Base-by-base conservation (phyloP, 2,329 filamentous ascomycete genomes). In the Aspergillus floridensis region DNA sequence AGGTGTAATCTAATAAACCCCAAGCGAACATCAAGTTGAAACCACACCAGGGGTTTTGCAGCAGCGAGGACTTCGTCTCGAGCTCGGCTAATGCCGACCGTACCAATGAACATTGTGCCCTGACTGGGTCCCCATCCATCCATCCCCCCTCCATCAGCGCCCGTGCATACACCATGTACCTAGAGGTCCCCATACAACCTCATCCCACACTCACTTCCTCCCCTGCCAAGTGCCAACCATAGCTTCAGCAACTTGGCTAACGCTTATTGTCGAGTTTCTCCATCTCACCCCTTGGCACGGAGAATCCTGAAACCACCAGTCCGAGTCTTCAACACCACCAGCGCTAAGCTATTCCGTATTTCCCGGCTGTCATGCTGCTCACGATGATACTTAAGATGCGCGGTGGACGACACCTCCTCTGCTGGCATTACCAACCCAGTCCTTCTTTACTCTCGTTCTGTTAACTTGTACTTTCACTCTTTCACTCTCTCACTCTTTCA, bases 391-490 rank as follows among this genome's bases (percentile, higher is more conserved):
- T 44, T 44, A 44, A 44, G 38, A 16, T 44, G 38, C 38, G 38
- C 14, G 5, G 6, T 2, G 14, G 38, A 44, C n/a, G 38, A 16
- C 38, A 7, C 6, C 5, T 8, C 16, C 7, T 7, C 16, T 44
- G 5, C 14, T 44, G 38, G 7, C 38, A n/a, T 19, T 6, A 44
- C 14, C 38, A 44, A 44, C 38, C 16, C 38, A 44, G 38, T 53
- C 49, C 29, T 57, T 24, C 21, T 24, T 41, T 29, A 10, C 5
- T 56, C 16, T 38, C 29, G 46, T 58, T 8, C 19, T 2, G 24
- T 61, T 59, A 22, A 31, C 62, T 53, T 29, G 7, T 29, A 8
- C 26, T 29, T 59, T 56, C 41, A 59, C 59, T 62, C 38, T 44
- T 44, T 19, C 38, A 5, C n/a, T n/a, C 26, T 29, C 58, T 56